These are phyloP conservation scores for Plenodomus lindquistii DNA, from an alignment of 2,329 filamentous ascomycete species.

Conservation along the genomic window DNA sequence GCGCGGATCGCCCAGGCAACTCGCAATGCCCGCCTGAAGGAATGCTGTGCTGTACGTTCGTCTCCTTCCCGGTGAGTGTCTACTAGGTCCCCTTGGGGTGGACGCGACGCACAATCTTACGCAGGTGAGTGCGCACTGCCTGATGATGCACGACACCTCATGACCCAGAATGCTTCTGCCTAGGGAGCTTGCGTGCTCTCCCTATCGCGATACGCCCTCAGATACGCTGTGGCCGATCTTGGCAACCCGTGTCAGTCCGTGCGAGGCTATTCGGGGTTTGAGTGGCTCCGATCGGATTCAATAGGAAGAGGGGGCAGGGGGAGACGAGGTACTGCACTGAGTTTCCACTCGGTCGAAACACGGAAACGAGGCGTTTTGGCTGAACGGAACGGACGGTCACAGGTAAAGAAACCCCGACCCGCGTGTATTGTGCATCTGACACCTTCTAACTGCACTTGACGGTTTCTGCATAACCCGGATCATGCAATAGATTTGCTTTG, in stretches of 20 bases:
- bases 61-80: background rate
- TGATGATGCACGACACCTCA: constrained; percentile 4
- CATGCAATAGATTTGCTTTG: background rate
- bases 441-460: background rate
- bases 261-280: constrained; percentile 9
- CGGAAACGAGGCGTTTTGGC: constrained; percentile 9
- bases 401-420: constrained; percentile 1
- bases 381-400: constrained; percentile 13
- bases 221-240: background rate
- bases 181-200: constrained; percentile 4
- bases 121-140: constrained; percentile 4
- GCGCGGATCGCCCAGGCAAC: constrained; percentile 7
- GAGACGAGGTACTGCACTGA: constrained; percentile 5
- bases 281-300: constrained; percentile 9
- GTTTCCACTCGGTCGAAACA: constrained; percentile 25
- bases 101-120: constrained; percentile 3
- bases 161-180: constrained; percentile 12
- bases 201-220: constrained; percentile 8
- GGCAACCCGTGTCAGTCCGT: constrained; percentile 5
- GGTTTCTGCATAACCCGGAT: constrained; percentile 2
- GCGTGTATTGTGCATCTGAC: background rate
- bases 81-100: constrained; percentile 4
- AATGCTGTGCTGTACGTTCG: constrained; percentile 1
- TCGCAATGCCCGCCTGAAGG: constrained; percentile 19
- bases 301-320: constrained; percentile 4